phyloP scores from a whole-genome alignment of 2,329 filamentous ascomycete species.

The Colletotrichum neosansevieriae region DNA sequence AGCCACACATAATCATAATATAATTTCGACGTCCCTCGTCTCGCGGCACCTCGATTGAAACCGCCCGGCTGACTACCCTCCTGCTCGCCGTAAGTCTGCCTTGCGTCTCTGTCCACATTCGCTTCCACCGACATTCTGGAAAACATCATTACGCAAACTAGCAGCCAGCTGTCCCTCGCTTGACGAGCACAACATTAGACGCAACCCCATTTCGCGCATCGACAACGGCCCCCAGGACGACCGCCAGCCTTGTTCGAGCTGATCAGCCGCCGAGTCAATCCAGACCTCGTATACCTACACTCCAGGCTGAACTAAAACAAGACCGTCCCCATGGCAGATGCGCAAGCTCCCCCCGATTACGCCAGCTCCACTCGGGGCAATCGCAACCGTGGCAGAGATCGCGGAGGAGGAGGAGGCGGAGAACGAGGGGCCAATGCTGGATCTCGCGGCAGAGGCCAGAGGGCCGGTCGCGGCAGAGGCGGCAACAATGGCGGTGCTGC shows the following conservation, averaged over 20 bases:
- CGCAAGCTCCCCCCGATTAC: conserved; percentile 18
- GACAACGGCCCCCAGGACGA: background rate
- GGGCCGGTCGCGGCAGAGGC: conserved; percentile 40
- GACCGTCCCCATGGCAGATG: conserved; percentile 28
- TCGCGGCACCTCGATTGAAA: conserved; percentile 26
- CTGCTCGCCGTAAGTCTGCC: background rate
- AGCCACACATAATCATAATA: conserved; percentile 34
- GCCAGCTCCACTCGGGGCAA: conserved; percentile 36
- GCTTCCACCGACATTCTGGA: background rate
- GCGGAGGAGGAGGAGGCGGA: conserved; percentile 52
- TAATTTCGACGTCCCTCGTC: conserved; percentile 34
- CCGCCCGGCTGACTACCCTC: conserved; percentile 4
- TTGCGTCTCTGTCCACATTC: no score
- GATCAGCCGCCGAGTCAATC: background rate
- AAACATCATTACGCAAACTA: background rate
- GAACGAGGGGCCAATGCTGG: conserved; percentile 48
- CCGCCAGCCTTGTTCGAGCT: background rate
- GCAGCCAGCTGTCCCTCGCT: background rate
- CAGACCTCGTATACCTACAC: background rate
- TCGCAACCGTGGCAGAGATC: conserved; percentile 39
- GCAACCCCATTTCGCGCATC: conserved; percentile 5
- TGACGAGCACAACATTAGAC: background rate
- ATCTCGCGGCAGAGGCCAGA: conserved; percentile 33
- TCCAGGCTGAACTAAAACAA: no score
- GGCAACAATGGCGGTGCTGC: conserved; percentile 36